A percentile compares a stretch with the other conserved stretches of the same genome.
These are phyloP conservation scores for Aureobasidium leucospermi DNA, from an alignment of 2,329 filamentous ascomycete species.

Conservation along the genomic window DNA sequence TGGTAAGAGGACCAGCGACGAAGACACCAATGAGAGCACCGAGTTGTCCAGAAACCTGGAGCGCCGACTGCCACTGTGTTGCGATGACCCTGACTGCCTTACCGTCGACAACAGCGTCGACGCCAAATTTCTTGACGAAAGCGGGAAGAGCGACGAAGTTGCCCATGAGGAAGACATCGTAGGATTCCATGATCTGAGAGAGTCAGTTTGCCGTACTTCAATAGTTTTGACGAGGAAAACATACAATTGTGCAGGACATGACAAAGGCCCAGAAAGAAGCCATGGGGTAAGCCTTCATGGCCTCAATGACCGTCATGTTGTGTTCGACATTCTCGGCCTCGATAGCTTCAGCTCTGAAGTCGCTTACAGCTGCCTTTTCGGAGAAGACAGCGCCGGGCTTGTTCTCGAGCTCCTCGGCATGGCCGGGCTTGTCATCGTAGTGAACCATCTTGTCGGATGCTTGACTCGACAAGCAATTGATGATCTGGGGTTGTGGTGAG, in stretches of 20 bases:
- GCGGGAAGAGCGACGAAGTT: conserved; percentile 48
- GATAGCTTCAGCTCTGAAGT: conserved; percentile 48
- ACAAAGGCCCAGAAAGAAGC: conserved; percentile 50
- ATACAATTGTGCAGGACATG: conserved; percentile 51
- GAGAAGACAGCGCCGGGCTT: not conserved
- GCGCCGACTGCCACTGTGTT: conserved; percentile 51
- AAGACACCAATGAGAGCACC: conserved; percentile 55
- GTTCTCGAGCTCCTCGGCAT: not conserved
- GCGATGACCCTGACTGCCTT: conserved; percentile 34
- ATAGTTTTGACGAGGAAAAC: conserved; percentile 19
- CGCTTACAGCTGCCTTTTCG: conserved; percentile 16
- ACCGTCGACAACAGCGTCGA: conserved; percentile 24
- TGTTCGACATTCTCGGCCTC: conserved; percentile 51
- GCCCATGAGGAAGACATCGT: conserved; percentile 54
- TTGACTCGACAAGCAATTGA: not conserved
- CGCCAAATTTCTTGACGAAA: conserved; percentile 44
- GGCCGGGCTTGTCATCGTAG: not conserved
- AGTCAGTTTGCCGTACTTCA: conserved; percentile 18
- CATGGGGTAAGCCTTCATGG: conserved; percentile 46
- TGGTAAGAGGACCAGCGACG: conserved; percentile 54
- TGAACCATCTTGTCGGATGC: conserved; percentile 1
- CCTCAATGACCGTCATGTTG: conserved; percentile 42
- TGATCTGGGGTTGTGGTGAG: not conserved
- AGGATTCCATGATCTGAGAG: conserved; percentile 56
- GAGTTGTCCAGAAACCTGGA: conserved; percentile 48